Evolutionary conservation across 2,329 filamentous ascomycete species (phyloP).

Genomic region (Neobulgaria alba): DNA sequence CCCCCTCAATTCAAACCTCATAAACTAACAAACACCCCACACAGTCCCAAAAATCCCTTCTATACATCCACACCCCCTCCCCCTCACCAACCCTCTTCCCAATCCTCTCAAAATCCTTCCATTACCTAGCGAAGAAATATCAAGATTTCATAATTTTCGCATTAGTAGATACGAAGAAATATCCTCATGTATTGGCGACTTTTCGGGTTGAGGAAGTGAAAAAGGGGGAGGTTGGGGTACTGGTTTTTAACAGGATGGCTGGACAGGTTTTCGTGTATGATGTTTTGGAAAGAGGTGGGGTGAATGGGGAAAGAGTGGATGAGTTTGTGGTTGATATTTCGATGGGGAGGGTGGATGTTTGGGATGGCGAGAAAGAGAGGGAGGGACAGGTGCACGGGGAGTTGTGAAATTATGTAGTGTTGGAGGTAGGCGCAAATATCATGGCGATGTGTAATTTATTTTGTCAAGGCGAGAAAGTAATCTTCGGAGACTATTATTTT

Average conservation of each 20-base stretch:
- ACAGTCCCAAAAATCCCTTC: neutral
- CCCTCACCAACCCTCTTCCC: neutral
- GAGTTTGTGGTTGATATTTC: constrained; percentile 38
- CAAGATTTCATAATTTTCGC: constrained; percentile 40
- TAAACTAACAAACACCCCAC: neutral
- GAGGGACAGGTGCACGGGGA: constrained; percentile 4
- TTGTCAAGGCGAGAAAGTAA: too few relatives aligned
- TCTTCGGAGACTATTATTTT: too few relatives aligned
- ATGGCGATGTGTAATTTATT: too few relatives aligned
- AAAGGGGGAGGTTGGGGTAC: constrained; percentile 28
- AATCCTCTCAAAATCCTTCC: neutral
- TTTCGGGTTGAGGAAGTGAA: constrained; percentile 31
- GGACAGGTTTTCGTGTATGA: constrained; percentile 37
- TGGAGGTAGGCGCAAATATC: too few relatives aligned
- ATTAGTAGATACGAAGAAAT: constrained; percentile 38
- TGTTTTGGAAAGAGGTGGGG: constrained; percentile 12
- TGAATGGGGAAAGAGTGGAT: constrained; percentile 32
- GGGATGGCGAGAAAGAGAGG: constrained; percentile 1
- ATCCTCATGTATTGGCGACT: constrained; percentile 34
- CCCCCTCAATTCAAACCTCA: neutral
- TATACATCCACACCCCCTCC: neutral
- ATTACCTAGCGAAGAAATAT: constrained; percentile 35
- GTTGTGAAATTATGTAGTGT: too few relatives aligned
- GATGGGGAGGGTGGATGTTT: constrained; percentile 21
- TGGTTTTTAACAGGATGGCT: constrained; percentile 37